These are phyloP conservation scores for Solanum sejunctum DNA, from an alignment of 257 asterid species.

Conservation along the genomic window DNA sequence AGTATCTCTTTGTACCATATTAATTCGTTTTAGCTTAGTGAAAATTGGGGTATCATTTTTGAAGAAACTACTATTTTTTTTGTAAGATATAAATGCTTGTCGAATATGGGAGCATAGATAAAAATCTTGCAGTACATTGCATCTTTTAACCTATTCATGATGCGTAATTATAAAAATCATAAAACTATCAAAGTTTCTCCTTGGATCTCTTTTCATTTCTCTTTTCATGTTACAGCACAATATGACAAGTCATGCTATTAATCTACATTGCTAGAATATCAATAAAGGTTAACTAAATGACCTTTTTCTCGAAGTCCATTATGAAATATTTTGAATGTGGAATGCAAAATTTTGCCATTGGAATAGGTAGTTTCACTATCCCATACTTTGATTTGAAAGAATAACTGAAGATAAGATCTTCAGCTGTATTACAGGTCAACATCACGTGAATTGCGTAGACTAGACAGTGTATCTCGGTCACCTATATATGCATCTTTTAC, in stretches of 20 bases:
- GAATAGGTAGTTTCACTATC: neutral
- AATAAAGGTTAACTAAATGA: neutral
- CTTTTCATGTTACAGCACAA: neutral
- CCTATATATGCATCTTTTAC: slow-evolving; percentile 94
- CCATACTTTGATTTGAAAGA: neutral
- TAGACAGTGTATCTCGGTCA: slow-evolving; percentile 94
- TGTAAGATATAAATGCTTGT: neutral
- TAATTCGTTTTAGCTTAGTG: neutral
- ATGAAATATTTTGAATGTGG: neutral
- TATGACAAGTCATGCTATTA: neutral
- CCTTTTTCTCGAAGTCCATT: neutral
- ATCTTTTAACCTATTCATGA: neutral
- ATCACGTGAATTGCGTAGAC: slow-evolving; percentile 86
- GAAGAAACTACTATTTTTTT: neutral
- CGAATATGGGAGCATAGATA: neutral
- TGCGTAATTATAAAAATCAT: neutral
- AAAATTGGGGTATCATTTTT: neutral
- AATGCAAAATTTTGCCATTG: neutral
- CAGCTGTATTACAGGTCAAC: slow-evolving; percentile 92
- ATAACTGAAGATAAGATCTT: slow-evolving; percentile 19
- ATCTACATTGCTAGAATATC: neutral
- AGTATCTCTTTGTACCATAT: neutral
- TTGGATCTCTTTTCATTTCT: neutral
- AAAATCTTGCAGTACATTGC: neutral
- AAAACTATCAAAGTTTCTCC: neutral